Conservation (phyloP, 2,329 filamentous ascomycete species). For the Epichloe typhina region DNA sequence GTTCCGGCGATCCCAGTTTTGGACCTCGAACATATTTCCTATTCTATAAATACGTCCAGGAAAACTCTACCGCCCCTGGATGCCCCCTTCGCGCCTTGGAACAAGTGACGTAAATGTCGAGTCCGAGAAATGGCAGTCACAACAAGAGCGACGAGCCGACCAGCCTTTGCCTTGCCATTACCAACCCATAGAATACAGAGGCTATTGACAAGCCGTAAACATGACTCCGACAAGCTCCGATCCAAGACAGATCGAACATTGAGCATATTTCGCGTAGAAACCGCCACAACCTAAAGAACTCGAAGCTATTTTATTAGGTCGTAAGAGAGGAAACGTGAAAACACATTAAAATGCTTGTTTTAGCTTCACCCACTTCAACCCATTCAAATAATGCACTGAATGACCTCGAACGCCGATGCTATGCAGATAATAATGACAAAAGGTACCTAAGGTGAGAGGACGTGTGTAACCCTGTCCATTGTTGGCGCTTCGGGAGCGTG, state of each 20-base stretch:
- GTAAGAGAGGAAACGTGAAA: not conserved
- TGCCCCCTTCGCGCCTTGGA: no score
- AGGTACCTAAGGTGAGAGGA: not conserved
- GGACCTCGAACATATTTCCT: no score
- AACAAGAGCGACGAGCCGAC: not conserved
- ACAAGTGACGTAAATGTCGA: not conserved
- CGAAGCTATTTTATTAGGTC: not conserved
- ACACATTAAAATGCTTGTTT: not conserved
- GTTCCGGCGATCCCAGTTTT: no score
- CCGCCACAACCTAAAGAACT: not conserved
- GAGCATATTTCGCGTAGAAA: no score
- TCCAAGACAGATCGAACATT: not conserved
- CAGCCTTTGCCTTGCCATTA: not conserved
- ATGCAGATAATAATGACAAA: slow-evolving; percentile 1
- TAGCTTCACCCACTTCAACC: not conserved
- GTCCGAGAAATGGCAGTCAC: not conserved
- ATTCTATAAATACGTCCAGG: no score
- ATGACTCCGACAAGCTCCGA: not conserved
- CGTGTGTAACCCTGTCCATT: not conserved
- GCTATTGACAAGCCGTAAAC: not conserved
- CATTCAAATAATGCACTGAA: not conserved
- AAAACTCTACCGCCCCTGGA: no score
- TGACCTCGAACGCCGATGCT: slow-evolving; percentile 3
- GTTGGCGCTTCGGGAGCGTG: no score
- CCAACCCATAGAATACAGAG: not conserved